Evolutionary conservation across 305 asterid genomes (phyloP).

Genomic region (Fraxinus xanthoxyloides): DNA sequence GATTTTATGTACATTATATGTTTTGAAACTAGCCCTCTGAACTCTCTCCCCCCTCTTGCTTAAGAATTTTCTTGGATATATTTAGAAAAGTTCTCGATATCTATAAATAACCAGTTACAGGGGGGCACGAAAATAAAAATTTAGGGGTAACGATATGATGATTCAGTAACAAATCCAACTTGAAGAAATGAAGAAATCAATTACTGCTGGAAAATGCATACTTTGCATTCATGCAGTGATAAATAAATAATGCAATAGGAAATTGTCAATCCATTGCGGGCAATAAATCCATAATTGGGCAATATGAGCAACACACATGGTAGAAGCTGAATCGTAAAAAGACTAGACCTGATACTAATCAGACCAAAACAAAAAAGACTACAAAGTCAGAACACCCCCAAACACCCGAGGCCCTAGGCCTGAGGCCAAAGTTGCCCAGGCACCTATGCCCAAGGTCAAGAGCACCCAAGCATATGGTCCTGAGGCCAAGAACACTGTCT

Average conservation of each 20-base stretch:
- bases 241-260: not conserved
- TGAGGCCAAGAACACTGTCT: not conserved
- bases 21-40: not conserved
- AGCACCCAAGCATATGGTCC: not conserved
- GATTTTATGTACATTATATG: not conserved
- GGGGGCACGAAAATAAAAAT: not conserved
- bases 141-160: not conserved
- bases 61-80: not conserved
- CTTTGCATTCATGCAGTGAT: not conserved
- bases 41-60: not conserved
- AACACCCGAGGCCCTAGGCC: not conserved
- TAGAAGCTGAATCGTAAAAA: not conserved
- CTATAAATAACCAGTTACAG: no score
- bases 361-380: not conserved
- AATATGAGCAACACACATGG: not conserved
- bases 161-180: not conserved
- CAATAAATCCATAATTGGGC: not conserved
- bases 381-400: not conserved
- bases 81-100: not conserved
- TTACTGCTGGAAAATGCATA: not conserved
- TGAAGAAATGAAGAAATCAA: not conserved
- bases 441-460: not conserved
- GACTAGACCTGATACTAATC: not conserved
- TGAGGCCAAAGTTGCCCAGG: not conserved
- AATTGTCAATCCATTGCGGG: not conserved